phyloP scores from a whole-genome alignment of 345 rosid species.

The Geranium brycei region DNA sequence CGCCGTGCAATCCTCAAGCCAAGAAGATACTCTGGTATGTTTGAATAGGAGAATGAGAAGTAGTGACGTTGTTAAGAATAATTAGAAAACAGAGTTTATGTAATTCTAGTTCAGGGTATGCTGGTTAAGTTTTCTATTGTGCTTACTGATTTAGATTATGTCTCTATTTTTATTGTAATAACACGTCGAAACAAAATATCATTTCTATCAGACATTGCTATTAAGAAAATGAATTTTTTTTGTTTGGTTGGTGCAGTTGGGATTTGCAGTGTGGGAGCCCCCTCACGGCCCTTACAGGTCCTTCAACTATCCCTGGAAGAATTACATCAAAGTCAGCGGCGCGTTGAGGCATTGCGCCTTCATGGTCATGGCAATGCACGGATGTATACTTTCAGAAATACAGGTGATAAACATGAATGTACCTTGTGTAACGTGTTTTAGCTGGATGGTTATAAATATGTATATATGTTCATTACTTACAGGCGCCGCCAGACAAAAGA shows the following conservation, averaged over 20 bases:
- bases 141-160: too few species aligned
- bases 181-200: too few species aligned
- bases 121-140: constrained; percentile 28
- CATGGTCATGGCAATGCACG: constrained; percentile 89
- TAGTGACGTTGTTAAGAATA: not conserved
- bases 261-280: constrained; percentile 96
- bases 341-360: constrained; percentile 93
- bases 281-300: constrained; percentile 86
- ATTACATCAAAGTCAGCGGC: constrained; percentile 76
- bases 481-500: constrained; percentile 79
- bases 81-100: too few species aligned
- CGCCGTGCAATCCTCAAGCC: constrained; percentile 70
- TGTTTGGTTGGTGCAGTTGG: constrained; percentile 29
- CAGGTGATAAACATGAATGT: constrained; percentile 28
- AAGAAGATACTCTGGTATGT: constrained; percentile 63
- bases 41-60: constrained; percentile 13
- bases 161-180: too few species aligned
- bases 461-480: not conserved
- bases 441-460: too few species aligned
- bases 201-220: too few species aligned
- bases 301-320: constrained; percentile 79
- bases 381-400: constrained; percentile 88
- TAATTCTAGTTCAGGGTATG: too few species aligned
- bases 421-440: too few species aligned
- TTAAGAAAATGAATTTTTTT: not conserved